Percentiles rank a stretch among this genome's conserved stretches.
Conservation (phyloP, 352 stramenopile genomes). For the Globisporangium ultimum region DNA sequence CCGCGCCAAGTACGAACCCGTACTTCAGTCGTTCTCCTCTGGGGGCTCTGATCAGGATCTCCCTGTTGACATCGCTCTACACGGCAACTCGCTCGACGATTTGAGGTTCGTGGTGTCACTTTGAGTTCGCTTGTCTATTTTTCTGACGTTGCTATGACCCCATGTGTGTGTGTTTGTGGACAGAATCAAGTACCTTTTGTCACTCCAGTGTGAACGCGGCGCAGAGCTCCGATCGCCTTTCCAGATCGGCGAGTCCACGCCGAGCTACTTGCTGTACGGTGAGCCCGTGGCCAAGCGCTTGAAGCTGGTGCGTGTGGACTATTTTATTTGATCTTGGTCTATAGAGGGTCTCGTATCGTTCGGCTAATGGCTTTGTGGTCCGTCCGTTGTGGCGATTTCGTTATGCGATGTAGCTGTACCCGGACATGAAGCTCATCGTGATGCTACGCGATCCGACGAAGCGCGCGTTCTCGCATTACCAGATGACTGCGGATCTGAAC, state of each 20-base stretch:
- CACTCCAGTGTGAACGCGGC: slow-evolving; percentile 33
- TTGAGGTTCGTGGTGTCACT: slow-evolving; percentile 29
- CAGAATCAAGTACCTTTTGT: slow-evolving; percentile 55
- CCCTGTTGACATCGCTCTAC: slow-evolving; percentile 1
- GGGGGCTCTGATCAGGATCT: background rate
- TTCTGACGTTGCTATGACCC: background rate
- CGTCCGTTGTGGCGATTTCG: background rate
- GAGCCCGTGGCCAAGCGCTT: slow-evolving; percentile 40
- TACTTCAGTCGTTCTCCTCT: slow-evolving; percentile 22
- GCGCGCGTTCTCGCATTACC: slow-evolving; percentile 89
- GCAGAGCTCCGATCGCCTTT: slow-evolving; percentile 47
- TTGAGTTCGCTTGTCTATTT: background rate
- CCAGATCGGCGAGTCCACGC: slow-evolving; percentile 85
- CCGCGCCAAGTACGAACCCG: slow-evolving; percentile 19
- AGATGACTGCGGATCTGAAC: slow-evolving; percentile 88
- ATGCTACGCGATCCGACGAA: slow-evolving; percentile 93
- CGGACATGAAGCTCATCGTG: slow-evolving; percentile 80
- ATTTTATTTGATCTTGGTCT: too few relatives aligned
- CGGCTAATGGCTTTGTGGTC: background rate
- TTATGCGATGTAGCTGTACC: slow-evolving; percentile 32
- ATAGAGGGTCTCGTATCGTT: too few relatives aligned
- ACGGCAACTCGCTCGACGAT: slow-evolving; percentile 32
- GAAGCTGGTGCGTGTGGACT: slow-evolving; percentile 18
- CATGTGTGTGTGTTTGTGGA: slow-evolving; percentile 1
- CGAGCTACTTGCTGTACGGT: slow-evolving; percentile 78